A percentile compares a stretch with the other conserved stretches of the same genome.
Evolutionary conservation across 2,329 filamentous ascomycete species (phyloP).

Genomic region (Septoria linicola): DNA sequence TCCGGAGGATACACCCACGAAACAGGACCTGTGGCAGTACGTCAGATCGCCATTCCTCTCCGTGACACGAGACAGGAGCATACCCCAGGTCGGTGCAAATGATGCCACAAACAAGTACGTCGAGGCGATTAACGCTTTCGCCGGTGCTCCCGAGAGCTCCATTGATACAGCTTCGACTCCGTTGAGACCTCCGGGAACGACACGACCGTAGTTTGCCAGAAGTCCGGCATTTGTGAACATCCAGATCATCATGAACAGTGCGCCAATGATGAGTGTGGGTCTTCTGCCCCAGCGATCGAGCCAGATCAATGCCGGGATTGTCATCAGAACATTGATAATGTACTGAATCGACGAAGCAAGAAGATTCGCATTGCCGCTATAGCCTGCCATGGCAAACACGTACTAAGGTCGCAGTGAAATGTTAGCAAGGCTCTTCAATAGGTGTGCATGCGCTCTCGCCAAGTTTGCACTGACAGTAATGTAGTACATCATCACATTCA

Average conservation of each 20-base stretch:
- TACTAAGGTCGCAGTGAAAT: too few relatives aligned
- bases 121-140: conserved; percentile 56
- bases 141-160: conserved; percentile 40
- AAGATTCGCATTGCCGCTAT: conserved; percentile 55
- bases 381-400: conserved; percentile 70
- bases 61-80: too few relatives aligned
- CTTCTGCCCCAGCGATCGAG: conserved; percentile 76
- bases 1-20: conserved; percentile 67
- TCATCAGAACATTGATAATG: conserved; percentile 75
- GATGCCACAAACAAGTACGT: conserved; percentile 71
- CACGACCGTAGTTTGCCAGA: conserved; percentile 59
- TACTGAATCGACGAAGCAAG: conserved; percentile 70
- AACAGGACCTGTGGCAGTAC: too few relatives aligned
- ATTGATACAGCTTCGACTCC: conserved; percentile 43
- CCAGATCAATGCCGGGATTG: conserved; percentile 70
- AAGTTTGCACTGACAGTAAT: too few relatives aligned
- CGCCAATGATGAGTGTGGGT: conserved; percentile 63
- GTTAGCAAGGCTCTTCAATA: too few relatives aligned
- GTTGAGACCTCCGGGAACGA: conserved; percentile 33
- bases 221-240: conserved; percentile 63
- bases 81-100: conserved; percentile 55
- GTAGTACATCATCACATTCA: conserved; percentile 24
- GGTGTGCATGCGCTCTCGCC: too few relatives aligned
- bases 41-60: too few relatives aligned
- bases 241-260: conserved; percentile 62